phyloP scores from a whole-genome alignment of 2,329 filamentous ascomycete genomes.

The Pestalotiopsis sp. region DNA sequence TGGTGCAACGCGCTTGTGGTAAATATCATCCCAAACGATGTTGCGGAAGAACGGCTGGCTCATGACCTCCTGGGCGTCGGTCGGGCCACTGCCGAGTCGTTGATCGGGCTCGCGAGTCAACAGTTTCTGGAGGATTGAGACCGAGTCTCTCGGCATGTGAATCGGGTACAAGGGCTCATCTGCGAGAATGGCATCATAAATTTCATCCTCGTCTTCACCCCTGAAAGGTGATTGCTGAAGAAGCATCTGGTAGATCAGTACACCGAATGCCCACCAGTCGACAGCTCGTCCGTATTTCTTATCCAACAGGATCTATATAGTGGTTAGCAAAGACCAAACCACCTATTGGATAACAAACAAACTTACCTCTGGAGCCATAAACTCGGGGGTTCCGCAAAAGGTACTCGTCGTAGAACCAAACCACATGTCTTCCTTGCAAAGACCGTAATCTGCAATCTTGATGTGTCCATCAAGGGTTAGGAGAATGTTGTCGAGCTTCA shows the following conservation, averaged over 20 bases:
- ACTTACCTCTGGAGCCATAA: slow-evolving; percentile 95
- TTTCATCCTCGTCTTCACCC: slow-evolving; percentile 98
- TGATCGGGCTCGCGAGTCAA: slow-evolving; percentile 93
- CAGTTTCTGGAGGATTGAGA: slow-evolving; percentile 96
- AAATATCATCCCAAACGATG: slow-evolving; percentile 98
- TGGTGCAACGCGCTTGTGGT: slow-evolving; percentile 87
- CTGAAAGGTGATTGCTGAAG: slow-evolving; percentile 98
- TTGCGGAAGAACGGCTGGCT: slow-evolving; percentile 97
- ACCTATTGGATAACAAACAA: slow-evolving; percentile 22
- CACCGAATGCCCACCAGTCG: slow-evolving; percentile 99
- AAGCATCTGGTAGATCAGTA: slow-evolving; percentile 99
- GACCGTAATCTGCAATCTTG: slow-evolving; percentile 97
- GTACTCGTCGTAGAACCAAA: slow-evolving; percentile 96
- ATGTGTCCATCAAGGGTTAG: slow-evolving; percentile 95
- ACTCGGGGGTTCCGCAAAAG: slow-evolving; percentile 99
- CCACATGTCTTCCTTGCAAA: slow-evolving; percentile 99
- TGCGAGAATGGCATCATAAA: slow-evolving; percentile 96
- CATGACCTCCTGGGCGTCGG: slow-evolving; percentile 98
- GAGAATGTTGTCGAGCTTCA: slow-evolving; percentile 92
- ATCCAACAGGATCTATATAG: slow-evolving; percentile 80
- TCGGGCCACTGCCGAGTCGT: slow-evolving; percentile 89
- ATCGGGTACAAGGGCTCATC: slow-evolving; percentile 98
- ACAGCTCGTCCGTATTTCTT: slow-evolving; percentile 98
- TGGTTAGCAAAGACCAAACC: background rate
- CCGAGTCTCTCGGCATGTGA: slow-evolving; percentile 96